A percentile compares a stretch with the other conserved stretches of the same genome.
Conservation (phyloP, 352 stramenopile species). For the Globisporangium mamillatum region DNA sequence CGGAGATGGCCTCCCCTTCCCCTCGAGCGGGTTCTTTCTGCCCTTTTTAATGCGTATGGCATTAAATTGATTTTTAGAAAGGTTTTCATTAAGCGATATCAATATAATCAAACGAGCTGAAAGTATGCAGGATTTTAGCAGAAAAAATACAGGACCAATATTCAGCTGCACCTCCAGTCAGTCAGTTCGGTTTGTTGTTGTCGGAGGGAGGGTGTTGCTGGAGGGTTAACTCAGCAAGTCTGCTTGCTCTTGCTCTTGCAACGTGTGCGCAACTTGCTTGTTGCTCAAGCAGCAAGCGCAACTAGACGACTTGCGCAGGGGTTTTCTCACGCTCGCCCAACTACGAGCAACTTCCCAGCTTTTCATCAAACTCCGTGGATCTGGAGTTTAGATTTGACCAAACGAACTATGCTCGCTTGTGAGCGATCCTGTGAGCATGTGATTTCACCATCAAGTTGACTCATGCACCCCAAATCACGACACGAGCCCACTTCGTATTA, state of each 20-base stretch:
- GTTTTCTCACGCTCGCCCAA: background rate
- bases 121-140: background rate
- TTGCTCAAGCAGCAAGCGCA: background rate
- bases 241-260: background rate
- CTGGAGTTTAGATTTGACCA: background rate
- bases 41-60: background rate
- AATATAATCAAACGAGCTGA: no score
- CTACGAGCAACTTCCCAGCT: background rate
- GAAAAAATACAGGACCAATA: background rate
- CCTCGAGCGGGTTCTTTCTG: background rate
- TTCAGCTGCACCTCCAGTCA: background rate
- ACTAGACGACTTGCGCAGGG: background rate
- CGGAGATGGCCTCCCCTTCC: background rate
- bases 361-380: background rate
- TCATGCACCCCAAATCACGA: background rate
- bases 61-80: background rate
- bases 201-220: background rate
- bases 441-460: background rate
- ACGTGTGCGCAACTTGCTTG: background rate
- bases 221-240: background rate
- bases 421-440: background rate
- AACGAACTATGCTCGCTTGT: background rate
- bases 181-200: background rate
- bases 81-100: background rate
- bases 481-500: background rate